phyloP scores from a whole-genome alignment of 441 rosid genomes.

The Gossypium trilobum region DNA sequence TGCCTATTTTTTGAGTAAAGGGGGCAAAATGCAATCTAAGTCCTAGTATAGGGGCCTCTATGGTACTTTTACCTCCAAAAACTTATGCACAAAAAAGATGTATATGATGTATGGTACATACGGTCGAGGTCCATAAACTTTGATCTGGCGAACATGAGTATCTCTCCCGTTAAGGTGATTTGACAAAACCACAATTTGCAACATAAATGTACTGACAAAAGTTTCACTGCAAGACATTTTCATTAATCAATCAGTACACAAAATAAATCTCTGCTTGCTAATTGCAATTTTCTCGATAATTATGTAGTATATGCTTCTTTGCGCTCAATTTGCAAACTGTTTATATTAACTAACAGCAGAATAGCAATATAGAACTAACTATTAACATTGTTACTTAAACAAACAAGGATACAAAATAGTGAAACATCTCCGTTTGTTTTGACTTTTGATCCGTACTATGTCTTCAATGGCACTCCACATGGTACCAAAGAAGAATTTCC shows the following conservation, averaged over 20 bases:
- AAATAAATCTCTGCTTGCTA: background rate
- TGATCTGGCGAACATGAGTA: constrained; percentile 86
- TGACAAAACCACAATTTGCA: constrained; percentile 66
- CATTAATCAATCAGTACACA: background rate
- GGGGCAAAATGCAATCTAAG: no score
- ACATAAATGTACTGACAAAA: constrained; percentile 72
- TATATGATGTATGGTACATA: constrained; percentile 24
- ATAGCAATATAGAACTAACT: background rate
- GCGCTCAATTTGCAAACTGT: background rate
- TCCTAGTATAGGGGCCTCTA: no score
- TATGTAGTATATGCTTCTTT: background rate
- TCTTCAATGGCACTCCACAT: no score
- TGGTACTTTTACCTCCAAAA: background rate
- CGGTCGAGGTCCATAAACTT: constrained; percentile 85
- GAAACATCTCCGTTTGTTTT: background rate
- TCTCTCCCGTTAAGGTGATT: constrained; percentile 88
- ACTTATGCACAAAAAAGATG: background rate
- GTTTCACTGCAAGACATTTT: constrained; percentile 48
- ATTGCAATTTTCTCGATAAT: background rate
- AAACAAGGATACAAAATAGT: background rate
- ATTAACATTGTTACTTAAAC: background rate
- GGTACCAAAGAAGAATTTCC: background rate
- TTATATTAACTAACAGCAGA: background rate
- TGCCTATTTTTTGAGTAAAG: no score
- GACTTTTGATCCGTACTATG: background rate